Evolutionary conservation across 345 rosid genomes (phyloP), one percentile per base, ranked within the genome.

Genomic region (Ceriops decandra): DNA sequence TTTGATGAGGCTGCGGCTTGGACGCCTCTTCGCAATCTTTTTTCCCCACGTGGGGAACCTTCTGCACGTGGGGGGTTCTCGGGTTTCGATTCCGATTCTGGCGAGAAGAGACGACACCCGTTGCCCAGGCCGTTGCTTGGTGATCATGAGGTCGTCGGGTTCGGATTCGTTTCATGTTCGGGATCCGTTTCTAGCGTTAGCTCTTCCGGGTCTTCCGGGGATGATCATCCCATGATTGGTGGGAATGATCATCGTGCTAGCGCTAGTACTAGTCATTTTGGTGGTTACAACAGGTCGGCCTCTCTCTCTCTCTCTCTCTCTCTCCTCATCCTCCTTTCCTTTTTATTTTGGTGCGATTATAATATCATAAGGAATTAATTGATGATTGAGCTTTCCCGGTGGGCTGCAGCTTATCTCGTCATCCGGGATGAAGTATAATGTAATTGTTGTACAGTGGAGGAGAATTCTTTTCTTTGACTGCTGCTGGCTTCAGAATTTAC

Each of bases 161-260:
- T 68, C 68, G 87, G 82, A 76, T 85, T 82, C 64, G 96, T 90
- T 69, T 90, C 95, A 60, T 82, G 62, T 53, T 90, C 95, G 61
- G 83, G 60, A 42, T 87, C 97, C 16, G 81, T 83, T 35, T 91
- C 91, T 0, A 91, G 97, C 76, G 82, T 87, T 35, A 88, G 97
- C 84, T 95, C 99, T 1, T 87, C 90, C 7, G 95, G 91, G 52
- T 89, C 98, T 8, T 84, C 86, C 24, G 75, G 56, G 24, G 97
- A 90, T 9, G 97, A 89, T 83, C 91, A 80, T 57, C 77, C 52
- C 64, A 62, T 64, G 71, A 74, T 67, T 21, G 66, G 70, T 21
- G 66, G 70, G 71, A 85, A 77, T 60, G 67, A 67, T 82, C 90
- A 74, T 51, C 27, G 20, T 31, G 33, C 33, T 31, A 5, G 5